Base-by-base conservation (phyloP, 139 green algal genomes). In the Auxenochlorella protothecoides region DNA sequence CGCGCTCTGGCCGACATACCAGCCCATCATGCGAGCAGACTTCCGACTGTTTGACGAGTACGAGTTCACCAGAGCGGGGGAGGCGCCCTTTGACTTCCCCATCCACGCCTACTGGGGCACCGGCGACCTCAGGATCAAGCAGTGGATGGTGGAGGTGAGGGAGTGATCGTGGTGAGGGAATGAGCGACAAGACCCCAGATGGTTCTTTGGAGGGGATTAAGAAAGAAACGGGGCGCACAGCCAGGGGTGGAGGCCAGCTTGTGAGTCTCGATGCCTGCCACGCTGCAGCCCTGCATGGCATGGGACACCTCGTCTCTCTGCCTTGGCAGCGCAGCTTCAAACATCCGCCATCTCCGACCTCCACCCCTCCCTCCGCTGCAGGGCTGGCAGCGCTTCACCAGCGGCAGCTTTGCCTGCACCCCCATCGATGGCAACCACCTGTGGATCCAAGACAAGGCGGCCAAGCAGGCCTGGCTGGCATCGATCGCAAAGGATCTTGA, bases 11-110 rank as follows among this genome's bases (percentile, higher is more conserved):
- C 63, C 78, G 16, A 83, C 75, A 4, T 83, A 83, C 55, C 73
- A 88, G 12, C 70, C 81, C 4, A 65, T 96, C 44, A 84, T 96
- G 73, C 80, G 91, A 0, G 76, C 86, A 2, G 91, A 96, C 75
- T 96, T 92, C 72, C 81, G 63, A 10, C 56, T 96, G 2, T 96
- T 96, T 76, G 90, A 94, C 70, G 76, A 87, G 74, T 95, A 92
- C 57, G 12, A 74, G 15, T 89, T 79, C 65, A 55, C 52, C 6
- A 74, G 80, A 54, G 66, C 66, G 68, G 74, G 65, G 2, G 68
- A 69, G 5, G 2, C 76, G 5, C 63, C 68, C 8, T 84, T 93
- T 63, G 54, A 69, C 51, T 83, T 88, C 15, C 82, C 85, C 0
- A 63, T 93, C 3, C 79, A 71, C 1, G 59, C 75, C 2, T 95